Base-by-base conservation (phyloP, 2,329 filamentous ascomycete genomes). In the Colletotrichum eremochloae region DNA sequence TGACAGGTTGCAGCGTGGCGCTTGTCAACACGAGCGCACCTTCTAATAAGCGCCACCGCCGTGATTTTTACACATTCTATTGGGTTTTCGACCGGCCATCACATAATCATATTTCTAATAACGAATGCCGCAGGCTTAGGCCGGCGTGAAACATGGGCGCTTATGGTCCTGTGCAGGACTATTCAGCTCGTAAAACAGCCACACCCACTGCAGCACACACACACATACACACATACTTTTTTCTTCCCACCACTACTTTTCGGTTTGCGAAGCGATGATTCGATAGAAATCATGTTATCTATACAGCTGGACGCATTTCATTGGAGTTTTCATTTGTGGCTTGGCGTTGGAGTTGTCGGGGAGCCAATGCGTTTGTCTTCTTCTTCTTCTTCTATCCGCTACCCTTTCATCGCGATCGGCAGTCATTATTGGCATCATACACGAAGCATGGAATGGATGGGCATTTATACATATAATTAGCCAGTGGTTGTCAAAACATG, bases 1-100 rank as follows among this genome's bases (percentile, higher is more conserved):
- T 18, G 53, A 24, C 20, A 24, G 42, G 36, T 36, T 66, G 44
- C 44, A 29, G 29, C n/a, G 63, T 53, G 48, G 46, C 36, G 48
- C 46, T 29, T 46, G 53, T 42, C 38, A 40, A 70, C 67, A 66
- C 63, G 67, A 70, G 46, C 55, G 48, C 64, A 71, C 68, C 68
- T 57, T 48, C 40, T 36, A 24, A 29, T 33, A 46, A 52, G 52
- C 24, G 48, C 38, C 38, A 48, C 62, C 48, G 24, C 50, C 46
- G 55, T 70, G 55, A 67, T 48, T n/a, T 40, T 33, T n/a, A n/a
- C 24, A 60, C 31, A 57, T 18, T 67, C 31, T 33, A 33, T 24
- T 40, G n/a, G 44, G 5, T n/a, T 29, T 55, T 40, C n/a, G 50
- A 38, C 31, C 46, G 18, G 24, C 42, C 36, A 11, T 48, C 33